Evolutionary conservation across 2,329 filamentous ascomycete species (phyloP).

Genomic region (Fusarium sublunatum): DNA sequence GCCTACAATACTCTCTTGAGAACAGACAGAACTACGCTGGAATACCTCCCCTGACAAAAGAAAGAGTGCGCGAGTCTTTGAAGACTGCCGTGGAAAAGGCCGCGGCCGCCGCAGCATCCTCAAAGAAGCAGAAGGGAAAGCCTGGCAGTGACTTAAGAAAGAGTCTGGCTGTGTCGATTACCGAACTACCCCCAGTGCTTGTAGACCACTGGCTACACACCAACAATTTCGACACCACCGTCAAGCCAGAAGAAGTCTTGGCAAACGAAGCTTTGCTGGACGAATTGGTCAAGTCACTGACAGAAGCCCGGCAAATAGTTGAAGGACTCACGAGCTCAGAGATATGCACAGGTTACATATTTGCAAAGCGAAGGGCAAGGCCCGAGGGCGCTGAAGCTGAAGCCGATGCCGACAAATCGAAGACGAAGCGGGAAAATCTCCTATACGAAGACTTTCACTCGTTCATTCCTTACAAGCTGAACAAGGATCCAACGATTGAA

Average conservation of each 20-base stretch:
- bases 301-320: conserved; percentile 76
- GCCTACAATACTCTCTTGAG: conserved; percentile 81
- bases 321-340: conserved; percentile 74
- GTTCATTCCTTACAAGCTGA: conserved; percentile 85
- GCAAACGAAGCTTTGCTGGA: conserved; percentile 72
- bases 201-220: conserved; percentile 85
- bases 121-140: conserved; percentile 79
- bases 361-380: conserved; percentile 71
- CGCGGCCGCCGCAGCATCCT: conserved; percentile 55
- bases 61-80: conserved; percentile 76
- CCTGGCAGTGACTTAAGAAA: conserved; percentile 80
- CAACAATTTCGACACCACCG: conserved; percentile 74
- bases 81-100: conserved; percentile 72
- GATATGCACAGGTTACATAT: conserved; percentile 83
- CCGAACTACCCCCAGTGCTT: conserved; percentile 87
- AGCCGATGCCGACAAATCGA: conserved; percentile 49
- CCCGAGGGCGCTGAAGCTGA: conserved; percentile 40
- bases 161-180: conserved; percentile 84
- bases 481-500: conserved; percentile 70
- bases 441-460: conserved; percentile 97
- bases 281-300: conserved; percentile 73
- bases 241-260: conserved; percentile 76
- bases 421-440: conserved; percentile 59
- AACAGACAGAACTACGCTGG: conserved; percentile 86
- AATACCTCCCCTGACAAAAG: conserved; percentile 77